phyloP scores from a whole-genome alignment of 2,329 filamentous ascomycete species.

The Colletotrichum eremochloae region DNA sequence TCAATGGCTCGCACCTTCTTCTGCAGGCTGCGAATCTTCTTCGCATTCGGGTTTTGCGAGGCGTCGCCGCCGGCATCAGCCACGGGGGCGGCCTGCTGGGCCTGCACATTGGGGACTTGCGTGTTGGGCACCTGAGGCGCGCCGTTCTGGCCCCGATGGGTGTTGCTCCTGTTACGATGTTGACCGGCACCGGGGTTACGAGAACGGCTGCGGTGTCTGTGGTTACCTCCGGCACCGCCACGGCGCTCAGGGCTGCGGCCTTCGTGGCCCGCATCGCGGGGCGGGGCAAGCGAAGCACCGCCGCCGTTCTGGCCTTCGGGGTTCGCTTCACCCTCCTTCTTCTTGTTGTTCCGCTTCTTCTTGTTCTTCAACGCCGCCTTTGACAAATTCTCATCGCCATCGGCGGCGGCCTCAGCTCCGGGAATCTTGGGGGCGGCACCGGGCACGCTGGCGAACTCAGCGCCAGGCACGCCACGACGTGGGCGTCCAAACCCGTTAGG shows the following conservation, averaged over 20 bases:
- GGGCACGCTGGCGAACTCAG: conserved; percentile 79
- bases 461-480: conserved; percentile 87
- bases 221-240: conserved; percentile 53
- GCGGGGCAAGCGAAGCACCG: conserved; percentile 62
- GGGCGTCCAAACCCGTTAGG: conserved; percentile 84
- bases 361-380: conserved; percentile 95
- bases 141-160: conserved; percentile 55
- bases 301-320: conserved; percentile 58
- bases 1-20: conserved; percentile 99
- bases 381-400: conserved; percentile 80
- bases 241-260: conserved; percentile 77
- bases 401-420: conserved; percentile 71
- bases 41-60: conserved; percentile 80
- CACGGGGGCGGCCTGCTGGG: conserved; percentile 44
- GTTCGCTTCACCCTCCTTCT: conserved; percentile 83
- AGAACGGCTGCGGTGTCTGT: conserved; percentile 67
- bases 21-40: conserved; percentile 92
- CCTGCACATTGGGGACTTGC: conserved; percentile 47
- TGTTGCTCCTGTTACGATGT: conserved; percentile 66
- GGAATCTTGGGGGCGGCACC: conserved; percentile 75
- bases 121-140: conserved; percentile 44
- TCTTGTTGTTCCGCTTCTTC: conserved; percentile 96
- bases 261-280: conserved; percentile 57
- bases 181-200: conserved; percentile 63
- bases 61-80: conserved; percentile 56